These are phyloP conservation scores for Nigrograna mackinnonii DNA, from an alignment of 2,329 filamentous ascomycete species.

Conservation along the genomic window DNA sequence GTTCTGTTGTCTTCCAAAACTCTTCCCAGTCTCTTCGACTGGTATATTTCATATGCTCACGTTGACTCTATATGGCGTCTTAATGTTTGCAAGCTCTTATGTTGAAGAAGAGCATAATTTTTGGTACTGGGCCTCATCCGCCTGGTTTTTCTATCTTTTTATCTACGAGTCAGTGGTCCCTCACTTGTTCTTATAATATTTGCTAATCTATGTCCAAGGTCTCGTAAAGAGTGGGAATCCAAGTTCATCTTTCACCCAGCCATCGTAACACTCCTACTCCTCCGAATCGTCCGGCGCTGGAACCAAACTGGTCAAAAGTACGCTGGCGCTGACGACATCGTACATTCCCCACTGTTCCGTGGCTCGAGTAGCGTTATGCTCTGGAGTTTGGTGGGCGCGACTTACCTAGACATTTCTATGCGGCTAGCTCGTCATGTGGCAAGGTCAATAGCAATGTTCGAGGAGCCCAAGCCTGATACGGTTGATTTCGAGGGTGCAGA, in stretches of 20 bases:
- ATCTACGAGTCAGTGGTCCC: constrained; percentile 34
- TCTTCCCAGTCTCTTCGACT: constrained; percentile 56
- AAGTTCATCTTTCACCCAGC: constrained; percentile 33
- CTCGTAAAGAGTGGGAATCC: constrained; percentile 29
- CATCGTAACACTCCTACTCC: constrained; percentile 59
- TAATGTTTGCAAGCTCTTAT: constrained; percentile 99
- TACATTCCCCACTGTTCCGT: constrained; percentile 57
- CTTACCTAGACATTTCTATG: constrained; percentile 66
- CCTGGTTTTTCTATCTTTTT: constrained; percentile 64
- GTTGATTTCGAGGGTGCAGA: constrained; percentile 27
- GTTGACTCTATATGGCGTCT: constrained; percentile 65
- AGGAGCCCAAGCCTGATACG: constrained; percentile 13
- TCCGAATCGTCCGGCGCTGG: constrained; percentile 77
- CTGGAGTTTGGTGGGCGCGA: constrained; percentile 72
- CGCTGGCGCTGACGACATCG: constrained; percentile 86
- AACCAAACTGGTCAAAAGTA: constrained; percentile 98
- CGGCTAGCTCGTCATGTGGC: constrained; percentile 44
- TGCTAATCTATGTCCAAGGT: constrained; percentile 5
- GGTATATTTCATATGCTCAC: constrained; percentile 42
- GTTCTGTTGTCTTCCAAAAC: constrained; percentile 33
- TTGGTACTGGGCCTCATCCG: constrained; percentile 88
- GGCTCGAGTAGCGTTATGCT: constrained; percentile 61
- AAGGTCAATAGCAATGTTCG: constrained; percentile 26
- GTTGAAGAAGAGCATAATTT: constrained; percentile 99
- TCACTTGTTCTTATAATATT: neutral